A percentile compares a stretch with the other conserved stretches of the same genome.
Conservation (phyloP, 1,284 basidiomycete genomes). For the Golubevia sp. region DNA sequence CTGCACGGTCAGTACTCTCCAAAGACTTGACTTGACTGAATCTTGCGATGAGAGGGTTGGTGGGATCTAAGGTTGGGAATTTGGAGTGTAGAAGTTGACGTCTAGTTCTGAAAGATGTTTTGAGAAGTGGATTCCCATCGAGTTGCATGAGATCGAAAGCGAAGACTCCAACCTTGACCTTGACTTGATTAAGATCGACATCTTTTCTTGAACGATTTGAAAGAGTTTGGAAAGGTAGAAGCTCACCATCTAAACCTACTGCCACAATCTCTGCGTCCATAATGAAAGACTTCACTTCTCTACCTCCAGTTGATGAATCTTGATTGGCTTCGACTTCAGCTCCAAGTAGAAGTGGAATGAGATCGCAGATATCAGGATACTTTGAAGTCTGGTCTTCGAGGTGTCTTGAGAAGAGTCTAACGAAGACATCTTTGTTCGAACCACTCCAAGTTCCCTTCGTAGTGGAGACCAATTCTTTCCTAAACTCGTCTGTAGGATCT, state of each 20-base stretch:
- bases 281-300: constrained; percentile 72
- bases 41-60: constrained; percentile 67
- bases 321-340: not conserved
- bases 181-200: constrained; percentile 46
- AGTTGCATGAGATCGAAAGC: constrained; percentile 52
- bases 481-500: constrained; percentile 1
- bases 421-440: constrained; percentile 60
- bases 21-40: constrained; percentile 79
- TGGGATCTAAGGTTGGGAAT: constrained; percentile 57
- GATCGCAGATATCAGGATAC: constrained; percentile 82
- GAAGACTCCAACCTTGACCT: constrained; percentile 53
- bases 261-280: constrained; percentile 75
- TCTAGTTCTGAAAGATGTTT: not conserved
- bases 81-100: not conserved
- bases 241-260: constrained; percentile 30
- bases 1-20: constrained; percentile 72
- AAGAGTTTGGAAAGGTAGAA: constrained; percentile 54
- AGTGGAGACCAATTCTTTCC: constrained; percentile 6
- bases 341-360: constrained; percentile 54
- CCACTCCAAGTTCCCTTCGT: constrained; percentile 43
- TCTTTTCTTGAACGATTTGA: constrained; percentile 47
- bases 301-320: constrained; percentile 7
- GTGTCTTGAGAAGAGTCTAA: constrained; percentile 84
- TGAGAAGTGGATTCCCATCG: constrained; percentile 60
- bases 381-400: constrained; percentile 86